Evolutionary conservation across 2,329 filamentous ascomycete genomes (phyloP), one percentile per base, ranked within the genome.

Genomic region (Phyllosticta paracitricarpa): DNA sequence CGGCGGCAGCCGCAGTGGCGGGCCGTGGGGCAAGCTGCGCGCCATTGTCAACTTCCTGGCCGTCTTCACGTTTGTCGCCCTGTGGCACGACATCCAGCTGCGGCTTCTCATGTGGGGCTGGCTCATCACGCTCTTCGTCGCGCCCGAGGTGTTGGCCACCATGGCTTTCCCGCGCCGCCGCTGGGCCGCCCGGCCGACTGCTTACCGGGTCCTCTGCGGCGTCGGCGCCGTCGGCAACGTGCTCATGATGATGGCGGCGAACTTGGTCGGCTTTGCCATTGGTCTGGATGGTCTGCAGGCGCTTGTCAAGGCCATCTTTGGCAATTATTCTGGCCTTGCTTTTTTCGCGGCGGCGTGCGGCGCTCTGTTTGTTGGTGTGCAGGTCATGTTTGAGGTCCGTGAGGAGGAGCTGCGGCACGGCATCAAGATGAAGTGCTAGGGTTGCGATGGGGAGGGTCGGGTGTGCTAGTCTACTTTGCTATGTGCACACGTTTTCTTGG

Each of bases 1-100:
- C 0, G 94, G 94, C 48, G 93, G 94, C 6, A 80, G 78, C 51
- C 22, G 68, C 17, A 68, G 65, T 65, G 73, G 73, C 22, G 84
- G 81, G 54, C 19, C 19, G 9, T 24, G 24, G 10, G 86, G 85
- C 0, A 79, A 93, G 2, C 68, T 84, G 57, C 96, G 93, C 61
- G 86, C 85, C 0, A 79, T 93, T 2, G 68, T 84, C 58, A 97
- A 93, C 61, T 94, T 91, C 72, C 78, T 95, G 2, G 77, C 87
- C 4, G 89, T 96, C 33, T 99, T 99, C 72, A 97, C 91, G 0
- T 99, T 99, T 69, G 94, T 99, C 25, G 95, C 94, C 0, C 79
- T 99, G 28, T 99, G 94, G 94, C 94, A 99, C 75, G 94, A 99
- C 69, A 96, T 99, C 69, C 88, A 96, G 75, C 82, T 97, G 30